These are phyloP conservation scores for Dissophora ornata DNA, from an alignment of 192 early-diverging fungal genomes.

Conservation along the genomic window DNA sequence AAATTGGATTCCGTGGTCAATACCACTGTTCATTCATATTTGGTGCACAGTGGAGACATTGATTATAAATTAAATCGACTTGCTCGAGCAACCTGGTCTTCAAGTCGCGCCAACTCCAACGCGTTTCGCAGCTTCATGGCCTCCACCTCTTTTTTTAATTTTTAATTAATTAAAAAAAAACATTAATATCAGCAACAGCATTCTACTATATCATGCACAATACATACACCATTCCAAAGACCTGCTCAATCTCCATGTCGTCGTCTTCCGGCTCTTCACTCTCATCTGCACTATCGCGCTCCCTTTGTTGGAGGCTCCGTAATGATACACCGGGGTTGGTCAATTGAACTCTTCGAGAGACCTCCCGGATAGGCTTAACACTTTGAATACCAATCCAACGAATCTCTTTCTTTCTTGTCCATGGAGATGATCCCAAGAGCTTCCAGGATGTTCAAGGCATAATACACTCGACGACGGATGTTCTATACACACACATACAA, in stretches of 20 bases:
- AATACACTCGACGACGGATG: constrained; percentile 76
- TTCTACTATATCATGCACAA: no score
- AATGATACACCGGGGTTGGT: neutral
- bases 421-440: constrained; percentile 73
- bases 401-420: constrained; percentile 73
- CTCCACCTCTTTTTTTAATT: constrained; percentile 24
- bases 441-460: constrained; percentile 77
- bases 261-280: constrained; percentile 53
- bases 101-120: constrained; percentile 27
- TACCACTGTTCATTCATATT: neutral
- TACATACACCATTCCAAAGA: no score
- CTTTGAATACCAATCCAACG: constrained; percentile 70
- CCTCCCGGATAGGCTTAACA: constrained; percentile 29
- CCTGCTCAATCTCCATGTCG: constrained; percentile 50
- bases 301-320: constrained; percentile 8
- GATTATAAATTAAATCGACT: no score
- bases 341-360: constrained; percentile 3
- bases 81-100: constrained; percentile 46
- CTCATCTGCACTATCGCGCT: constrained; percentile 45
- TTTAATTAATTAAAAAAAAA: constrained; percentile 13
- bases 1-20: neutral
- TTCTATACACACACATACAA: constrained; percentile 67
- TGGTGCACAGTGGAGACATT: no score
- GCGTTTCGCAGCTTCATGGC: constrained; percentile 28
- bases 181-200: neutral